Evolutionary conservation across 306 rosid genomes (phyloP).

Genomic region (Malus sylvestris): DNA sequence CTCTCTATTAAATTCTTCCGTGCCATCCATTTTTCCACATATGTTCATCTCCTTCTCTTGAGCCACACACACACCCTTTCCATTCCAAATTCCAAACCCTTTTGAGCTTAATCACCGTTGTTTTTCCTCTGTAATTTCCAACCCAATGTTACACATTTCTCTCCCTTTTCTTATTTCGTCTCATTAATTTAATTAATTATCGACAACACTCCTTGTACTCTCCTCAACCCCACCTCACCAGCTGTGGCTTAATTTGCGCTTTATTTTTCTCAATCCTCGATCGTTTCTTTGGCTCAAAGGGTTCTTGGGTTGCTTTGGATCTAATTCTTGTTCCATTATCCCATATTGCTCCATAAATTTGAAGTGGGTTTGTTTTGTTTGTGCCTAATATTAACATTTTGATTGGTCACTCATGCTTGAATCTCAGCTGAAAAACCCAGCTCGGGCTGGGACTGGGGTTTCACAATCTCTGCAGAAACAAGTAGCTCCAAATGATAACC

Average conservation of each 20-base stretch:
- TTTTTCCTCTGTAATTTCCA: neutral
- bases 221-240: slow-evolving; percentile 12
- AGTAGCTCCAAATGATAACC: slow-evolving; percentile 6
- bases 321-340: neutral
- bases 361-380: slow-evolving; percentile 22
- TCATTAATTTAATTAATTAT: neutral
- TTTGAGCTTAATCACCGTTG: neutral
- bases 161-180: neutral
- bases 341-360: neutral
- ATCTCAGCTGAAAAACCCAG: slow-evolving; percentile 35
- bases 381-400: neutral
- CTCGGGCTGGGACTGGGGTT: slow-evolving; percentile 1
- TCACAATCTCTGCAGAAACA: slow-evolving; percentile 30
- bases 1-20: neutral
- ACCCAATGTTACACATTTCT: neutral
- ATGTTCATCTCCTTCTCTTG: neutral
- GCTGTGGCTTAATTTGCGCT: neutral
- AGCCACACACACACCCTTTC: neutral
- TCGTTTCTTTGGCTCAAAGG: slow-evolving; percentile 5
- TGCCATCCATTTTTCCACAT: neutral
- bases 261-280: slow-evolving; percentile 7
- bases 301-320: slow-evolving; percentile 10
- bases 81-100: neutral
- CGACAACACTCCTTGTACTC: neutral
- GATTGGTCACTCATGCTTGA: neutral